Base-by-base conservation (phyloP, 768 basidiomycete species). In the Russula earlei region DNA sequence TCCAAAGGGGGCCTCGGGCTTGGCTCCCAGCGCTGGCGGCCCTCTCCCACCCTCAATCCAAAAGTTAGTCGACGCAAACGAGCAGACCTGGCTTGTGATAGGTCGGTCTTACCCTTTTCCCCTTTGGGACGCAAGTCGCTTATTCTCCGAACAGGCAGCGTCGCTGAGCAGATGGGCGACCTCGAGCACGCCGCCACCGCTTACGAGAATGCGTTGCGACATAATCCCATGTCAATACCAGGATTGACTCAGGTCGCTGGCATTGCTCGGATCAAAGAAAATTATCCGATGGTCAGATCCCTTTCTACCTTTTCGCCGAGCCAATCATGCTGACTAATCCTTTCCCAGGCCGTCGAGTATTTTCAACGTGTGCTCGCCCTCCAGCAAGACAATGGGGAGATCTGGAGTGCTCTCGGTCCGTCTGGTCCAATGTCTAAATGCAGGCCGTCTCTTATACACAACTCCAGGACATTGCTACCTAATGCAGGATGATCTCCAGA, bases 401-500 rank as follows among this genome's bases (percentile, higher is more conserved):
- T 96, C 55, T 98, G 95, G 95, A 92, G 91, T 65, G 92, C 94
- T 0, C 79, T 99, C 56, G 93, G 91, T 85, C 69, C 61, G 65
- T 76, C 50, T 52, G 53, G 40, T 68, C 67, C 37, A 55, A 37
- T 62, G 57, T 52, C 57, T 54, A 57, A 58, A 60, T 50, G 44
- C 51, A 41, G 41, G 53, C 44, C 43, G 31, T 59, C 7, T 24
- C 15, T 59, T 45, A 49, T 52, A 48, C 60, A 46, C 53, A 45
- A n/a, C n/a, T 27, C 37, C 59, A 89, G 91, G 94, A 31, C 93
- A 98, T 65, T 98, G 95, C 71, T 93, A 95, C 70, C 83, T 99
- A 57, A 98, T 96, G 95, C 94, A 96, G 68, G 96, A 98, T 68
- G 93, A 98, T 73, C 81, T 99, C 44, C 93, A 95, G 74, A 96